Base-by-base conservation (phyloP, 2,329 filamentous ascomycete genomes). In the Fusarium sp. region DNA sequence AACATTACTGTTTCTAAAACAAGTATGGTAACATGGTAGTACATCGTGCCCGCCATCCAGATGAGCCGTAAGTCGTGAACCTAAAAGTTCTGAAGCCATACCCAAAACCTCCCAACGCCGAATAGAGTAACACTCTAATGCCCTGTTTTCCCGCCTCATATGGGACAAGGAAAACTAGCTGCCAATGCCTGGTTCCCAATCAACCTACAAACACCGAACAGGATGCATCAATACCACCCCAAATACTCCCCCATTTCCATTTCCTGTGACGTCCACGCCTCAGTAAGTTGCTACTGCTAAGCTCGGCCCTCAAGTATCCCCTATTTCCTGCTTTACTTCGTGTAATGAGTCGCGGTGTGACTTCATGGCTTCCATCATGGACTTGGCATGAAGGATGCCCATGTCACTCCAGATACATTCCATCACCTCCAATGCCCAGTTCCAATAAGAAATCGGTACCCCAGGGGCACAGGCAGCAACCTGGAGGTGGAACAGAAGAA, bases 401-500 rank as follows among this genome's bases (percentile, higher is more conserved):
- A 83, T 79, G 38, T 81, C 77, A 44, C 76, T 73, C 79, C 81
- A 85, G 11, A 84, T 78, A 9, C 80, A 81, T 39, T 82, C 78
- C 51, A 84, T 70, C 15, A 80, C 72, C 13, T 71, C 74, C 47
- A 81, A 68, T 0, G 78, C 75, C 81, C 82, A 85, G 22, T 75
- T 58, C 74, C 77, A 81, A 50, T 79, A 77, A 7, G 74, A 73
- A 1, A 61, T 51, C 2, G 81, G 76, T 2, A 83, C 75, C 1
- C 80, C 80, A 0, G 80, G 79, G 4, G 80, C 81, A 54, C 80
- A 82, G 1, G 75, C 79, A 5, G 82, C 81, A 7, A 76, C 72
- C 45, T 79, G 79, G 22, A 85, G 70, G 45, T 84, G 81, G 65
- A 80, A 83, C 6, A 84, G 66, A 32, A 83, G 71, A 15, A 78